Percentiles rank a stretch among this genome's conserved stretches.
Conservation (phyloP, 306 rosid species). For the Quercus bicolor region DNA sequence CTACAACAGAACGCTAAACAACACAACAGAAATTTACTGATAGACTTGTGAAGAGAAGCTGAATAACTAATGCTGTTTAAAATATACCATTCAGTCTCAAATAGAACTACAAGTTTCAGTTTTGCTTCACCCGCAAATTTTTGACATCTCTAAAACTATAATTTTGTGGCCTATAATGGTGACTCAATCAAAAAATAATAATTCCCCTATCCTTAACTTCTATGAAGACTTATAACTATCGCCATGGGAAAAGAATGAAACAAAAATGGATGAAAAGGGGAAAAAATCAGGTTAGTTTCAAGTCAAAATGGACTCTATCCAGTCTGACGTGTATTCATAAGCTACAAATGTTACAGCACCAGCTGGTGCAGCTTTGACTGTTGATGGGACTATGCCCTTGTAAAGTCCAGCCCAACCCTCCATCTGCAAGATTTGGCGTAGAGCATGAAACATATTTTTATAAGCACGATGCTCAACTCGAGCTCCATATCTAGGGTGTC, state of each 20-base stretch:
- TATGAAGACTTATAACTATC: not conserved
- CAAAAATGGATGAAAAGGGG: conserved; percentile 1
- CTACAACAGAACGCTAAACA: too few relatives aligned
- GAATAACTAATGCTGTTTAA: not conserved
- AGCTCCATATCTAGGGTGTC: conserved; percentile 93
- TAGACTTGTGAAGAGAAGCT: not conserved
- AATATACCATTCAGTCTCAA: not conserved
- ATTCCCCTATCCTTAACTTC: not conserved
- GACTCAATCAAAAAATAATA: not conserved
- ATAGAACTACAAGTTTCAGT: not conserved
- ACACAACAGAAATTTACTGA: too few relatives aligned
- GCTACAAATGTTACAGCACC: conserved; percentile 90
- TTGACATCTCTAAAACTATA: not conserved
- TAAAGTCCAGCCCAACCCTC: conserved; percentile 94
- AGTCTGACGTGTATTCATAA: conserved; percentile 68
- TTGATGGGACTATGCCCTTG: conserved; percentile 87
- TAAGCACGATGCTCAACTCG: conserved; percentile 72
- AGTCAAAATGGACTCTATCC: conserved; percentile 56
- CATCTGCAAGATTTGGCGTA: conserved; percentile 43
- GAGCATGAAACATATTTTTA: conserved; percentile 70
- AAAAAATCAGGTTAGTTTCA: conserved; percentile 26
- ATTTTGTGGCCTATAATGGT: not conserved
- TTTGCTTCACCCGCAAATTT: not conserved
- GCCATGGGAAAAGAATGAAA: conserved; percentile 32
- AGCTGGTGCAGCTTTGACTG: conserved; percentile 93